Evolutionary conservation across 1,284 basidiomycete species (phyloP), one percentile per base, ranked within the genome.

Genomic region (Apiotrichum sp.): DNA sequence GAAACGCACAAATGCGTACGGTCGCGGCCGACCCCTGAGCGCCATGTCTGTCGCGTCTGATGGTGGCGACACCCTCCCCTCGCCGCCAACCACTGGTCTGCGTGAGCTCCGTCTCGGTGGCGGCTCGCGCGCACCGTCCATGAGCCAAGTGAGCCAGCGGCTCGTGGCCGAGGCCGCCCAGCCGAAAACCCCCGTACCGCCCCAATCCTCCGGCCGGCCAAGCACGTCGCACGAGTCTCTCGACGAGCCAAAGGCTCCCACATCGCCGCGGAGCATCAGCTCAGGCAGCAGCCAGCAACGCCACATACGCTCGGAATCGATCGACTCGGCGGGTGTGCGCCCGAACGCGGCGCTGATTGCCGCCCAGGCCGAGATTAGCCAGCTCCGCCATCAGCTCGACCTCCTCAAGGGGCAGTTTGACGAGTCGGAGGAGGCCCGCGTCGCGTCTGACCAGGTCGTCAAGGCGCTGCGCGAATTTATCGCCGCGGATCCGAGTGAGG

Each of bases 401-500:
- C 65, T 78, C 3, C 63, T 86, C 49, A 84, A 83, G 61, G 70
- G 79, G 14, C 82, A 85, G 54, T 73, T 95, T 39, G 83, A 72
- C 33, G 90, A 93, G 66, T 81, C 86, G 2, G 86, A 83, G 57
- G 92, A 96, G 71, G 89, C 88, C 2, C 81, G 84, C 45, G 84
- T 88, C 66, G 92, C 92, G 7, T 88, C 86, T n/a, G 91, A 96
- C 63, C 82, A 81, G 2, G 93, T 89, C 68, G 84, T 88, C 58
- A 83, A 83, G 54, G 88, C 87, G 0, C 77, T 96, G 38, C 81
- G 90, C 40, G 86, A 86, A 54, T 96, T 91, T 69, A 92, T 96
- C 64, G 83, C 85, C 1, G 42, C 48, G 11, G 62, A 57, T 9
- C 50, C 61, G 57, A 57, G 61, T 52, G 61, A 56, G 36, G 61